These are phyloP conservation scores for Tilletia setariae DNA, from an alignment of 1,284 basidiomycete species.

Conservation along the genomic window DNA sequence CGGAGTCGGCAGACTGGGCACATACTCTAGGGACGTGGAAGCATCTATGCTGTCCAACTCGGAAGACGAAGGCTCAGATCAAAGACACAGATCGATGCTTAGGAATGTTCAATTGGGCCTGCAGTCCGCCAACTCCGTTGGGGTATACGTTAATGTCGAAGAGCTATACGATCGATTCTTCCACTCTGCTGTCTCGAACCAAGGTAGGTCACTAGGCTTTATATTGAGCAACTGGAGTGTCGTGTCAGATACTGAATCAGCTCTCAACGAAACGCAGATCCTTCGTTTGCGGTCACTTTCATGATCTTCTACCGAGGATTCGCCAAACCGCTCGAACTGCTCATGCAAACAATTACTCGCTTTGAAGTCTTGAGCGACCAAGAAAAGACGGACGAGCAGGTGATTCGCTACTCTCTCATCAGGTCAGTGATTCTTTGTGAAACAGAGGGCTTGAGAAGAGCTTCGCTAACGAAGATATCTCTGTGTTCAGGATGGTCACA, in stretches of 20 bases:
- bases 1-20: conserved; percentile 36
- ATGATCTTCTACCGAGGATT: conserved; percentile 50
- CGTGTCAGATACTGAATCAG: not conserved
- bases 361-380: conserved; percentile 37
- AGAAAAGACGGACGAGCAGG: conserved; percentile 33
- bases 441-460: too few species aligned
- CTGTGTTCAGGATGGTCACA: conserved; percentile 25
- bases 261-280: conserved; percentile 15
- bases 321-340: conserved; percentile 40
- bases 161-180: conserved; percentile 49
- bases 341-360: conserved; percentile 35
- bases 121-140: conserved; percentile 37
- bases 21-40: conserved; percentile 22
- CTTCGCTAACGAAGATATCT: not conserved
- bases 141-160: conserved; percentile 45
- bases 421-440: conserved; percentile 7
- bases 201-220: conserved; percentile 15
- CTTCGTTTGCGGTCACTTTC: conserved; percentile 38
- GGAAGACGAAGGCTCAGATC: not conserved
- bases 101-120: conserved; percentile 34
- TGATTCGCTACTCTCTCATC: conserved; percentile 45
- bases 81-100: conserved; percentile 27
- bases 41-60: not conserved
- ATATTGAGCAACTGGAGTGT: not conserved
- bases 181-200: conserved; percentile 44